Evolutionary conservation across 768 basidiomycete species (phyloP).

Genomic region (Hysterangium stoloniferum): DNA sequence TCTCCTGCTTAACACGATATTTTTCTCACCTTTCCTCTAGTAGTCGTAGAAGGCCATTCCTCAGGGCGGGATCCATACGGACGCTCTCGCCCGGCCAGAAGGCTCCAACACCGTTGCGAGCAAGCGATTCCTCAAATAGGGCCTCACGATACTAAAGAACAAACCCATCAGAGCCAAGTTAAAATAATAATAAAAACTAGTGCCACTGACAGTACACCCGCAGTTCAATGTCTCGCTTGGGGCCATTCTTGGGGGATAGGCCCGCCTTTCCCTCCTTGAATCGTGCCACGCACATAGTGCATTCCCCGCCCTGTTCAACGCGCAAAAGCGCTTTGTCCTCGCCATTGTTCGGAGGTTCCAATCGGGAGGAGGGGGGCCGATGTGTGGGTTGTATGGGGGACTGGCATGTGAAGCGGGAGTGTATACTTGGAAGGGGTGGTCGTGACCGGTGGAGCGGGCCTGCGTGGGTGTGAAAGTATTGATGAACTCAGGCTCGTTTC

Average conservation of each 20-base stretch:
- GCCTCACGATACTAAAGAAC: constrained; percentile 75
- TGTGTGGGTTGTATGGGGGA: constrained; percentile 29
- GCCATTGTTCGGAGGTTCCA: constrained; percentile 73
- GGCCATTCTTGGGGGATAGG: constrained; percentile 71
- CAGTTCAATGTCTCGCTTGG: constrained; percentile 76
- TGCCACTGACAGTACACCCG: too few relatives aligned
- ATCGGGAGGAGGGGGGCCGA: constrained; percentile 39
- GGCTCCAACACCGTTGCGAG: constrained; percentile 72
- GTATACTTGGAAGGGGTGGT: constrained; percentile 2
- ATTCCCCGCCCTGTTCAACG: constrained; percentile 80
- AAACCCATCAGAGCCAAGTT: too few relatives aligned
- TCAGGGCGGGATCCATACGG: constrained; percentile 81
- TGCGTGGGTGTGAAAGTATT: too few relatives aligned
- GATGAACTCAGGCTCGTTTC: too few relatives aligned
- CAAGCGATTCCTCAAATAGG: constrained; percentile 77
- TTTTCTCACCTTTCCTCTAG: constrained; percentile 45
- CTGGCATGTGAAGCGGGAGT: constrained; percentile 18
- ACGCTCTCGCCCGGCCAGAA: constrained; percentile 80
- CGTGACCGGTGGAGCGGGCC: too few relatives aligned
- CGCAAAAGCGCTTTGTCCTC: constrained; percentile 64
- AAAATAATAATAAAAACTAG: too few relatives aligned
- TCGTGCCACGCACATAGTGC: constrained; percentile 89
- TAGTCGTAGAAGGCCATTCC: constrained; percentile 70
- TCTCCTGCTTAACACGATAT: too few relatives aligned
- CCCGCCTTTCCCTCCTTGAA: constrained; percentile 73